Conservation (phyloP, 192 early-diverging fungal genomes). For the Backusella australiensis region DNA sequence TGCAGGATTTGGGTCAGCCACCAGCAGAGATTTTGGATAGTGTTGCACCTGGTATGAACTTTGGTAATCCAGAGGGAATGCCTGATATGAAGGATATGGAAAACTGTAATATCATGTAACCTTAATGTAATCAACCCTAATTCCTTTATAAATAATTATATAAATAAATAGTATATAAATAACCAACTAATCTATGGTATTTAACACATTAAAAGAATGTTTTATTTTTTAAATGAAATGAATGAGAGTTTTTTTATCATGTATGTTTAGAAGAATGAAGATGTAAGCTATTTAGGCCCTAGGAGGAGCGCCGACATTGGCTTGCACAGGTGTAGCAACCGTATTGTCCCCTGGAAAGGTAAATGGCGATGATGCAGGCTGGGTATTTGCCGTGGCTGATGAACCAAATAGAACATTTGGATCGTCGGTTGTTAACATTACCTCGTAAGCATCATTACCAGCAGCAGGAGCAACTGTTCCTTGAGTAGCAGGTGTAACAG, state of each 20-base stretch:
- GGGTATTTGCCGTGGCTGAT: neutral
- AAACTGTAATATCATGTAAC: constrained; percentile 53
- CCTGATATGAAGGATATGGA: constrained; percentile 53
- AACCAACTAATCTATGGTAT: neutral
- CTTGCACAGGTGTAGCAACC: neutral
- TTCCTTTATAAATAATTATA: neutral
- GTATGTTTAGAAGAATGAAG: neutral
- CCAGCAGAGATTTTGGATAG: constrained; percentile 88
- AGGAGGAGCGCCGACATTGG: neutral
- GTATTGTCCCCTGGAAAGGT: neutral
- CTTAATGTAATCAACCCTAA: neutral
- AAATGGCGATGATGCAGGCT: neutral
- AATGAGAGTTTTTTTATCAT: neutral
- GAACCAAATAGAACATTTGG: neutral
- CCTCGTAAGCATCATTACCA: neutral
- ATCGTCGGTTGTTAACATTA: neutral
- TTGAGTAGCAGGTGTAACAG: neutral
- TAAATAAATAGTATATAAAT: constrained; percentile 5
- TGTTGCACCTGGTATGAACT: constrained; percentile 87
- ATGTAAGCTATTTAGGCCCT: neutral
- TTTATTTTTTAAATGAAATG: neutral
- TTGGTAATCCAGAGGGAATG: constrained; percentile 63
- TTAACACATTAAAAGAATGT: neutral
- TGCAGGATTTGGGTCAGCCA: constrained; percentile 97
- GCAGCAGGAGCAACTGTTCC: neutral